Conservation (phyloP, 805 yeast species). For the Myxozyma neglecta region DNA sequence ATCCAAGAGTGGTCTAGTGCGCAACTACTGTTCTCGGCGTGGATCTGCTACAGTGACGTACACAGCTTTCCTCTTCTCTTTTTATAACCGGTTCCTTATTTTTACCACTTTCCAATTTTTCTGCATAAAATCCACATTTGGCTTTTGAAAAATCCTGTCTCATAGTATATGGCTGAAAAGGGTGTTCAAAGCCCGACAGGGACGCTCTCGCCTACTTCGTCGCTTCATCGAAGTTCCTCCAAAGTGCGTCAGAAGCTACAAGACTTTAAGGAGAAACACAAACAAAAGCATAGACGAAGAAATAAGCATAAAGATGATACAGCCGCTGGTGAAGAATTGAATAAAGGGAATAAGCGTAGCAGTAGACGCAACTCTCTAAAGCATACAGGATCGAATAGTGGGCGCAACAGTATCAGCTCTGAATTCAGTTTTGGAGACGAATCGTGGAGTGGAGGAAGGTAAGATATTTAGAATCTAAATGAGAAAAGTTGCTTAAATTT, state of each 20-base stretch:
- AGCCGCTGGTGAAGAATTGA: slow-evolving; percentile 1
- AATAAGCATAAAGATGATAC: neutral
- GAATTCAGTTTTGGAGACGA: slow-evolving; percentile 6
- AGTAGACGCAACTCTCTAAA: no score
- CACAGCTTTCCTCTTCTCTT: no score
- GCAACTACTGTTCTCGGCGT: no score
- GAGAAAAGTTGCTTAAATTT: neutral
- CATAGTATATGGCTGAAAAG: neutral
- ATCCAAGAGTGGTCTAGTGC: no score
- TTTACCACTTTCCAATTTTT: no score
- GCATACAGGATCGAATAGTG: neutral
- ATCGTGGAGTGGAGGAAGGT: slow-evolving; percentile 22
- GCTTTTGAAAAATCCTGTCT: no score
- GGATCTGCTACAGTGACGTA: no score
- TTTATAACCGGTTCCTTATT: no score
- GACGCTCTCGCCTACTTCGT: slow-evolving; percentile 16
- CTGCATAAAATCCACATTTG: no score
- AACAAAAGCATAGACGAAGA: neutral
- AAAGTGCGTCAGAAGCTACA: slow-evolving; percentile 20
- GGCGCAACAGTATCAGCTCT: neutral
- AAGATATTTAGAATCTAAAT: neutral
- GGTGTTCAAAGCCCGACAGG: neutral
- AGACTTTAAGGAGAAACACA: slow-evolving; percentile 14
- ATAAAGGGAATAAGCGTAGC: no score
- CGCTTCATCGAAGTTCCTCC: slow-evolving; percentile 14